Conservation (phyloP, 176 grass and related monocot genomes). For the Saccharum spontaneum region DNA sequence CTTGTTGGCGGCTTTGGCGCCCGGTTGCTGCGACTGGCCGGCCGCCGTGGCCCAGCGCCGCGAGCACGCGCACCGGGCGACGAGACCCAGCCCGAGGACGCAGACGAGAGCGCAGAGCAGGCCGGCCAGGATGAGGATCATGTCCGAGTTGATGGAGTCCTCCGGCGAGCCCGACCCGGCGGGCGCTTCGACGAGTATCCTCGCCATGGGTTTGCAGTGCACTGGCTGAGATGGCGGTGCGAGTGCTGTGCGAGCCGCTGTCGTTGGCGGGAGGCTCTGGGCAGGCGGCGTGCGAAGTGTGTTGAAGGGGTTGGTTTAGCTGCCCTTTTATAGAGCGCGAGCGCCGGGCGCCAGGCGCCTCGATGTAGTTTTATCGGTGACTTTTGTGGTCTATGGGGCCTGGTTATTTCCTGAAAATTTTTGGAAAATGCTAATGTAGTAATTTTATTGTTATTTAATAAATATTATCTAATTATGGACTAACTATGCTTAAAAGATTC, state of each 20-base stretch:
- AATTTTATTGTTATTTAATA: too few relatives aligned
- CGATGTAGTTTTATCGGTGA: neutral
- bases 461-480: too few relatives aligned
- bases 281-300: conserved; percentile 30
- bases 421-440: too few relatives aligned
- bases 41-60: conserved; percentile 21
- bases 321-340: conserved; percentile 36
- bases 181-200: conserved; percentile 39
- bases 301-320: neutral
- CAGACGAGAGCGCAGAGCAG: conserved; percentile 63
- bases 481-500: too few relatives aligned
- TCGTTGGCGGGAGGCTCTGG: neutral
- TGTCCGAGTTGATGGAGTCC: conserved; percentile 47
- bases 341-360: neutral
- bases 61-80: conserved; percentile 57
- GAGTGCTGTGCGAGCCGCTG: neutral
- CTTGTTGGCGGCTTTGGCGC: conserved; percentile 14
- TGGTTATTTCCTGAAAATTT: too few relatives aligned
- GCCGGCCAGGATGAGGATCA: conserved; percentile 57
- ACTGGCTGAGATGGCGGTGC: neutral
- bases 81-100: conserved; percentile 64
- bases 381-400: conserved; percentile 42
- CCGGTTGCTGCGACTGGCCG: neutral
- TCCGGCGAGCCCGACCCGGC: neutral
- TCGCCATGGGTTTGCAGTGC: conserved; percentile 31